These are phyloP conservation scores for Ceratocystis cubensis DNA, from an alignment of 2,329 filamentous ascomycete genomes.

Conservation along the genomic window DNA sequence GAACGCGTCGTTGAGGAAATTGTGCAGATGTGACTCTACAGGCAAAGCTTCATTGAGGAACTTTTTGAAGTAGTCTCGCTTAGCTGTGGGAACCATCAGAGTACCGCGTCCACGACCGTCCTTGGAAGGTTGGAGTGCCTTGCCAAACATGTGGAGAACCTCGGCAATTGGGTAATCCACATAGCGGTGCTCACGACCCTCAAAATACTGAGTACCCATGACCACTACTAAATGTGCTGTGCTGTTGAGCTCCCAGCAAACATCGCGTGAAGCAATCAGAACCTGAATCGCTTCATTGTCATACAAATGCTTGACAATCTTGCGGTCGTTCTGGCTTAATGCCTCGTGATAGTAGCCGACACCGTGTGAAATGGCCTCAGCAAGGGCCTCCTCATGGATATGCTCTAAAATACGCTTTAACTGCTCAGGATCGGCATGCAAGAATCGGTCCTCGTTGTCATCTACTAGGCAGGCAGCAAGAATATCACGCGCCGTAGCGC, in stretches of 20 bases:
- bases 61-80: constrained; percentile 97
- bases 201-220: constrained; percentile 97
- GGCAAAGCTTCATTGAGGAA: constrained; percentile 93
- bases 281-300: constrained; percentile 82
- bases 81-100: constrained; percentile 90
- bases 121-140: constrained; percentile 64
- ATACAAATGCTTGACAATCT: constrained; percentile 87
- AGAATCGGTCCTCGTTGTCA: constrained; percentile 85
- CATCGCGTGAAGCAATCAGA: constrained; percentile 63
- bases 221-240: constrained; percentile 84
- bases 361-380: constrained; percentile 81
- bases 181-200: constrained; percentile 92
- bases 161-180: constrained; percentile 92
- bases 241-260: constrained; percentile 88
- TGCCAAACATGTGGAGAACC: constrained; percentile 95
- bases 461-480: constrained; percentile 78
- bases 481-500: constrained; percentile 74
- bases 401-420: constrained; percentile 69
- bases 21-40: constrained; percentile 85
- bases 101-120: constrained; percentile 79
- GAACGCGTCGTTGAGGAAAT: constrained; percentile 88
- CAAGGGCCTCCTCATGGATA: constrained; percentile 74
- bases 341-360: constrained; percentile 97
- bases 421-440: constrained; percentile 72
- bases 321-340: constrained; percentile 74